Percentiles rank a stretch among this genome's conserved stretches.
Conservation (phyloP, 345 rosid genomes). For the Ceriops decandra region DNA sequence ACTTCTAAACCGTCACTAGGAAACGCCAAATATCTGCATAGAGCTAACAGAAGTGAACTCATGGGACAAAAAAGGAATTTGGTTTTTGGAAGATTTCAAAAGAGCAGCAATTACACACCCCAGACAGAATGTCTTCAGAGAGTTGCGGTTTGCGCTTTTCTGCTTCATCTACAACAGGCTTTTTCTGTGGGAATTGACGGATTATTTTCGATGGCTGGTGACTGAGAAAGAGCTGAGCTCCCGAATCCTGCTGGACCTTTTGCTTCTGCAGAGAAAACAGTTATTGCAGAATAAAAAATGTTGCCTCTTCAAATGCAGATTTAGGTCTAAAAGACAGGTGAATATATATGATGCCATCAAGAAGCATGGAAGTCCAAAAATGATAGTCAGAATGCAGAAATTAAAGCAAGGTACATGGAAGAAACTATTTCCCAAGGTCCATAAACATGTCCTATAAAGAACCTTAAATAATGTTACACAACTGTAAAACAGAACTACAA, state of each 20-base stretch:
- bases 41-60: neutral
- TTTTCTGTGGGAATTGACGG: conserved; percentile 68
- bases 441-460: too few species aligned
- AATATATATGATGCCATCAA: too few species aligned
- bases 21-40: conserved; percentile 41
- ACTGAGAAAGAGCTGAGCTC: conserved; percentile 25
- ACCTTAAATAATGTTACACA: too few species aligned
- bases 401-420: neutral
- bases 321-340: too few species aligned
- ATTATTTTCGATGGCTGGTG: conserved; percentile 38
- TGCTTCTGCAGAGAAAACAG: conserved; percentile 50
- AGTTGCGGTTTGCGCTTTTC: conserved; percentile 50
- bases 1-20: neutral
- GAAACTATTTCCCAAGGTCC: neutral
- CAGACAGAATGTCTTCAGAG: conserved; percentile 63
- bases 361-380: too few species aligned
- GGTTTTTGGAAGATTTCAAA: neutral
- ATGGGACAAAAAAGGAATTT: neutral
- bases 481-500: too few species aligned
- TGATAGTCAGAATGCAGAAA: neutral
- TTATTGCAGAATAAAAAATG: too few species aligned
- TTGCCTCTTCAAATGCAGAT: too few species aligned
- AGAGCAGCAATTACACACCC: conserved; percentile 40
- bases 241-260: conserved; percentile 48
- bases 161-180: conserved; percentile 46